Evolutionary conservation across 345 rosid species (phyloP).

Genomic region (Litchi chinensis): DNA sequence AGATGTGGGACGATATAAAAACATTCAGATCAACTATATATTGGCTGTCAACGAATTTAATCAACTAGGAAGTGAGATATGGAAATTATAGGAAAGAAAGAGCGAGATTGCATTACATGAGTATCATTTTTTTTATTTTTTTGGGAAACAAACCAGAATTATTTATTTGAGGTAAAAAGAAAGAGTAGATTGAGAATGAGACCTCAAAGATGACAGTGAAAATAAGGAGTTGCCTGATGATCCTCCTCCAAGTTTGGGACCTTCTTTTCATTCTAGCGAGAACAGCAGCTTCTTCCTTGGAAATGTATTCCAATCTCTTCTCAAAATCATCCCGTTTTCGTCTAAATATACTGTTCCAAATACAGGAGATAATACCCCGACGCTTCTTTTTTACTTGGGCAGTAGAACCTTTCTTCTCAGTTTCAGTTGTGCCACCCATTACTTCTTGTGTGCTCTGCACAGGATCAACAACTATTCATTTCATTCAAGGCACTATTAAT

Average conservation of each 20-base stretch:
- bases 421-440: constrained; percentile 44
- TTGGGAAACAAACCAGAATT: too few species aligned
- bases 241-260: constrained; percentile 65
- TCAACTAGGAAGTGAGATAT: too few species aligned
- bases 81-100: too few species aligned
- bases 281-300: constrained; percentile 84
- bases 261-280: constrained; percentile 65
- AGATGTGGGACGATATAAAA: neutral
- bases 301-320: constrained; percentile 80
- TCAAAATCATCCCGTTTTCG: constrained; percentile 72
- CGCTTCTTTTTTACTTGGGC: constrained; percentile 43
- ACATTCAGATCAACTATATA: neutral
- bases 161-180: neutral
- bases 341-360: constrained; percentile 74
- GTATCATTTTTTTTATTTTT: too few species aligned
- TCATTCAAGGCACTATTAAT: neutral
- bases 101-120: too few species aligned
- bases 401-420: constrained; percentile 35
- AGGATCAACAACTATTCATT: neutral
- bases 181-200: neutral
- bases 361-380: constrained; percentile 66
- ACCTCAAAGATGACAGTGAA: constrained; percentile 83
- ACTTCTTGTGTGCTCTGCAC: neutral
- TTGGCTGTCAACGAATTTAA: too few species aligned
- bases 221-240: constrained; percentile 60